Percentiles rank a stretch among this genome's conserved stretches.
These are phyloP conservation scores for Phytophthora pistaciae DNA, from an alignment of 352 stramenopile genomes.

Conservation along the genomic window DNA sequence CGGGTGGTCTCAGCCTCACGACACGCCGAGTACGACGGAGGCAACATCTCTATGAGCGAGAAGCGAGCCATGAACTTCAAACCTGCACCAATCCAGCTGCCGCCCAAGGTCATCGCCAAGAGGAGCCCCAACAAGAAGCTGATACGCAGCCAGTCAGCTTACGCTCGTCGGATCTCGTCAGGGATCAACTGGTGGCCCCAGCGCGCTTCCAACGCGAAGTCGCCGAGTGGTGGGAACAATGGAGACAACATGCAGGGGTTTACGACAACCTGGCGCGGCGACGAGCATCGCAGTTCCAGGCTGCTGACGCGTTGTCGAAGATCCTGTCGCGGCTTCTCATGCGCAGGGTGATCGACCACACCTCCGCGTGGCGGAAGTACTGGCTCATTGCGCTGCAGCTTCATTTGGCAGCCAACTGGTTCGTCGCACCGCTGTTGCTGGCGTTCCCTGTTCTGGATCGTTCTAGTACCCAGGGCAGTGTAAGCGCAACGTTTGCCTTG, in stretches of 20 bases:
- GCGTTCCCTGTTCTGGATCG: constrained; percentile 46
- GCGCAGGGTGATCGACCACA: constrained; percentile 32
- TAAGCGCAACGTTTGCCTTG: constrained; percentile 30
- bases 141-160: constrained; percentile 69
- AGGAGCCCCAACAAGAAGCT: no score
- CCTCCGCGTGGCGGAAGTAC: constrained; percentile 39
- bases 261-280: constrained; percentile 46
- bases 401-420: constrained; percentile 52
- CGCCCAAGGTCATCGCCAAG: no score
- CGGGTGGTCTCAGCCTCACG: constrained; percentile 25
- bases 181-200: constrained; percentile 23
- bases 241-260: constrained; percentile 37
- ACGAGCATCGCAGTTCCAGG: constrained; percentile 12
- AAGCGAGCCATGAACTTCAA: constrained; percentile 29
- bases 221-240: neutral
- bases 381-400: constrained; percentile 57
- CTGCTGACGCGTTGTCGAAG: constrained; percentile 1
- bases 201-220: constrained; percentile 12
- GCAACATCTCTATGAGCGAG: constrained; percentile 37
- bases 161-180: constrained; percentile 38
- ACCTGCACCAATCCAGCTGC: no score
- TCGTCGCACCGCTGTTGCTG: constrained; percentile 48
- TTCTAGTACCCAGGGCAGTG: no score
- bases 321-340: constrained; percentile 30
- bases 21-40: constrained; percentile 33